phyloP scores from a whole-genome alignment of 2,329 filamentous ascomycete species.

The Macroventuria anomochaeta region DNA sequence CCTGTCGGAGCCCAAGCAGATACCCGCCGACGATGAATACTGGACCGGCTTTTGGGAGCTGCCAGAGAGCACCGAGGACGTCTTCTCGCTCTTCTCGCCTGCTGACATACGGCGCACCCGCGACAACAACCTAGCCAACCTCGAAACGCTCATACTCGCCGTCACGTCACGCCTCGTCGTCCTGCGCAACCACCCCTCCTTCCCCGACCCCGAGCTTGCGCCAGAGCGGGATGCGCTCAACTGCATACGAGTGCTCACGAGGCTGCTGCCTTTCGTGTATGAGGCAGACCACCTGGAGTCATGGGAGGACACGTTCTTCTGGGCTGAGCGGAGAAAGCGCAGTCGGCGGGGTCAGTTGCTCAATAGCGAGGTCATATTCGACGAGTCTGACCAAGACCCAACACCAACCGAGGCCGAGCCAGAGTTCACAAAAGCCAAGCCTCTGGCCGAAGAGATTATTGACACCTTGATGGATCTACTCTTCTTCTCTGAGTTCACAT shows the following conservation, averaged over 20 bases:
- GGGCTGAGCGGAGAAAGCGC: constrained; percentile 74
- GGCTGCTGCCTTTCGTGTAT: constrained; percentile 88
- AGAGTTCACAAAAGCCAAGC: constrained; percentile 82
- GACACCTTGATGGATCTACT: constrained; percentile 87
- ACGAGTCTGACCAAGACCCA: constrained; percentile 69
- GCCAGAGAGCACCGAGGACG: constrained; percentile 91
- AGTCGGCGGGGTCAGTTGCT: constrained; percentile 53
- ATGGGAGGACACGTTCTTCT: constrained; percentile 96
- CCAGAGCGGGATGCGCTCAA: constrained; percentile 89
- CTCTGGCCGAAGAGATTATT: constrained; percentile 89
- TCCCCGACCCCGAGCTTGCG: constrained; percentile 84
- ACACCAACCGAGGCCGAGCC: constrained; percentile 56
- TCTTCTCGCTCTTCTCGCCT: constrained; percentile 93
- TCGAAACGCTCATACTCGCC: constrained; percentile 86
- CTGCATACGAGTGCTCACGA: constrained; percentile 88
- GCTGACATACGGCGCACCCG: constrained; percentile 80
- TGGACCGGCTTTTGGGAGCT: constrained; percentile 98
- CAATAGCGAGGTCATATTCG: constrained; percentile 78
- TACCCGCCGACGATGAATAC: constrained; percentile 86
- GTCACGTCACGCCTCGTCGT: constrained; percentile 82
- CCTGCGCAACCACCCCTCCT: constrained; percentile 86
- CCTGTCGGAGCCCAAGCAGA: constrained; percentile 88
- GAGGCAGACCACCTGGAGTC: constrained; percentile 80
- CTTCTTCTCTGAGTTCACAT: constrained; percentile 89
- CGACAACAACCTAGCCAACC: constrained; percentile 82